phyloP scores from a whole-genome alignment of 2,329 filamentous ascomycete genomes.

The Cladorrhinum sp. region DNA sequence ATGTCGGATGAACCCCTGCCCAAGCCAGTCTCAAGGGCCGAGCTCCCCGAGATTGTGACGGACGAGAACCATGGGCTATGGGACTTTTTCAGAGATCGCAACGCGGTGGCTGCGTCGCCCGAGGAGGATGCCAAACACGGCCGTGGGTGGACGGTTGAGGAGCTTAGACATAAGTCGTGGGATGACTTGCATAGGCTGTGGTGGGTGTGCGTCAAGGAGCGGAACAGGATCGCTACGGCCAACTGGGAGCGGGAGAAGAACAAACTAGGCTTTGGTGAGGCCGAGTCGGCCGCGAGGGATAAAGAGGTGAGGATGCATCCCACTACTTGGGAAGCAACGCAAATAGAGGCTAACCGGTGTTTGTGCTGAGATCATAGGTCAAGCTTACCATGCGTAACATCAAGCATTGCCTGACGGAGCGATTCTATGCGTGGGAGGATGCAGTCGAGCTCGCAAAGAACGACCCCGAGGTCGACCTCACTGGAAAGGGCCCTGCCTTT shows the following conservation, averaged over 20 bases:
- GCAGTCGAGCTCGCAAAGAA: slow-evolving; percentile 62
- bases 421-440: slow-evolving; percentile 84
- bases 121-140: slow-evolving; percentile 70
- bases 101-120: slow-evolving; percentile 67
- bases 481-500: slow-evolving; percentile 47
- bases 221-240: slow-evolving; percentile 83
- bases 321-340: background rate
- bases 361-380: slow-evolving; percentile 50
- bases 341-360: slow-evolving; percentile 12
- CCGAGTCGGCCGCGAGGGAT: slow-evolving; percentile 63
- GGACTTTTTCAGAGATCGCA: slow-evolving; percentile 78
- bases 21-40: slow-evolving; percentile 53
- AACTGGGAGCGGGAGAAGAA: slow-evolving; percentile 64
- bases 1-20: slow-evolving; percentile 72
- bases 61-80: slow-evolving; percentile 83
- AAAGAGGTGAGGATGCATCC: slow-evolving; percentile 53
- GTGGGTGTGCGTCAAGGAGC: slow-evolving; percentile 91
- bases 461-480: slow-evolving; percentile 66
- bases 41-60: slow-evolving; percentile 54
- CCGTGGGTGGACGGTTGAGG: slow-evolving; percentile 77
- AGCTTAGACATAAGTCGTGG: slow-evolving; percentile 87
- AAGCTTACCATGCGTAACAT: slow-evolving; percentile 75
- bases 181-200: slow-evolving; percentile 88
- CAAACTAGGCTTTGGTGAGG: slow-evolving; percentile 69
- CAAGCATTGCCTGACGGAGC: slow-evolving; percentile 80